These are phyloP conservation scores for Gossypioides kirkii DNA, from an alignment of 345 rosid genomes.

Conservation along the genomic window DNA sequence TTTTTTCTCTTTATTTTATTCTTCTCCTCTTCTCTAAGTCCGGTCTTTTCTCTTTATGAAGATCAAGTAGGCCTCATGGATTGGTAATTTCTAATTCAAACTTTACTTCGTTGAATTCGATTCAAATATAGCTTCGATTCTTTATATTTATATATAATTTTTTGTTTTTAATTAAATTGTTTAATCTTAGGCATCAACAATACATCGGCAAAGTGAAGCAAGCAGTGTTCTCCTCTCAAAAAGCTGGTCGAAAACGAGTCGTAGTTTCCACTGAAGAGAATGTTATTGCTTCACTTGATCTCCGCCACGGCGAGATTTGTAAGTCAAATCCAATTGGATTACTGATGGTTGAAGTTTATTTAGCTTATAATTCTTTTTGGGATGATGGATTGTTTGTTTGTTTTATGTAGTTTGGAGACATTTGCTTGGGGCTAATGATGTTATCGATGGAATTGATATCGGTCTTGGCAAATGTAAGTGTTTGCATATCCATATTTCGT, in stretches of 20 bases:
- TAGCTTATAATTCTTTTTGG: not conserved
- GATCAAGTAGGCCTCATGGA: slow-evolving; percentile 98
- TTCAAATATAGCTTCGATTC: slow-evolving; percentile 2
- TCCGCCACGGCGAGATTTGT: slow-evolving; percentile 91
- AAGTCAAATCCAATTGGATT: slow-evolving; percentile 15
- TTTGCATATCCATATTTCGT: not conserved
- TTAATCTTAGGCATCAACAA: slow-evolving; percentile 64
- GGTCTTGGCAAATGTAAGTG: slow-evolving; percentile 80
- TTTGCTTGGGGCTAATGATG: slow-evolving; percentile 70
- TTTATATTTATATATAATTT: not conserved
- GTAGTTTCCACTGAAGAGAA: slow-evolving; percentile 90
- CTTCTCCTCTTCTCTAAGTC: slow-evolving; percentile 35
- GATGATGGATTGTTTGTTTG: not conserved
- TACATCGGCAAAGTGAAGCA: slow-evolving; percentile 92
- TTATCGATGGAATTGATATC: slow-evolving; percentile 65
- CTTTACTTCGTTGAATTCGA: not conserved
- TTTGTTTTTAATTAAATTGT: not conserved
- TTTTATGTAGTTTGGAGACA: slow-evolving; percentile 81
- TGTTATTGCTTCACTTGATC: slow-evolving; percentile 92
- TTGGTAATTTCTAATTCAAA: slow-evolving; percentile 42
- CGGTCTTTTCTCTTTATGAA: slow-evolving; percentile 63
- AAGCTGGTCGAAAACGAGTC: slow-evolving; percentile 92
- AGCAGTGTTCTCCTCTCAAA: slow-evolving; percentile 94
- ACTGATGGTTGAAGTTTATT: not conserved
- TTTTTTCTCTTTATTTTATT: slow-evolving; percentile 20